Percentiles rank a stretch among this genome's conserved stretches.
These are phyloP conservation scores for Fusarium marasasianum DNA, from an alignment of 2,329 filamentous ascomycete genomes.

Conservation along the genomic window DNA sequence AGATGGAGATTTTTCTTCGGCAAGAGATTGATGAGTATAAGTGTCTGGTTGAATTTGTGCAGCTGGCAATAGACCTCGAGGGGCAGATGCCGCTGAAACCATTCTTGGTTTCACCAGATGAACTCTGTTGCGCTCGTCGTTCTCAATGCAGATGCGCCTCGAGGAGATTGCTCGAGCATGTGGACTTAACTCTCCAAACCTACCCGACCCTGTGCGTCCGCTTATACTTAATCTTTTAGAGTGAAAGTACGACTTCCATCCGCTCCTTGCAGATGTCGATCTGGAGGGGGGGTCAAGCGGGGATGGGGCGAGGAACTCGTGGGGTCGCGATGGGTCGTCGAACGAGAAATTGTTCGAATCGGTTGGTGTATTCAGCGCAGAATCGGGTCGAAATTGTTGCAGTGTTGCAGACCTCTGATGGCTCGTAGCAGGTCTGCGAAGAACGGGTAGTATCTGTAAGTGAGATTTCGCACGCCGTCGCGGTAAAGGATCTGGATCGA, in stretches of 20 bases:
- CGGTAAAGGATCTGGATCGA: slow-evolving; percentile 53
- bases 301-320: slow-evolving; percentile 43
- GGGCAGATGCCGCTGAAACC: slow-evolving; percentile 43
- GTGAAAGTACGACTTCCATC: slow-evolving; percentile 69
- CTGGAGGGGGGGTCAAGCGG: slow-evolving; percentile 34
- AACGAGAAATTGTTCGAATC: slow-evolving; percentile 47
- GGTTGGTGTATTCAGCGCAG: slow-evolving; percentile 39
- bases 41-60: slow-evolving; percentile 39
- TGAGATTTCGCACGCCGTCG: slow-evolving; percentile 66
- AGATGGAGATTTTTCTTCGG: slow-evolving; percentile 31
- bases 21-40: slow-evolving; percentile 3
- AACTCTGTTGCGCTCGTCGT: slow-evolving; percentile 39
- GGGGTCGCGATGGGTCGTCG: slow-evolving; percentile 47
- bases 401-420: slow-evolving; percentile 79
- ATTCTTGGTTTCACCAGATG: slow-evolving; percentile 52
- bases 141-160: slow-evolving; percentile 44
- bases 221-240: slow-evolving; percentile 46
- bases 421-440: slow-evolving; percentile 80
- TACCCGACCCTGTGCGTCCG: slow-evolving; percentile 34
- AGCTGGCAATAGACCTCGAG: slow-evolving; percentile 35
- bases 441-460: slow-evolving; percentile 69
- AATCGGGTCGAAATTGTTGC: slow-evolving; percentile 59
- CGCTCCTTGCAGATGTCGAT: slow-evolving; percentile 29
- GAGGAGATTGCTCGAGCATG: slow-evolving; percentile 31
- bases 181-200: slow-evolving; percentile 43